A percentile compares a stretch with the other conserved stretches of the same genome.
Evolutionary conservation across 805 yeast species (phyloP).

Genomic region (Saturnispora gosingensis): DNA sequence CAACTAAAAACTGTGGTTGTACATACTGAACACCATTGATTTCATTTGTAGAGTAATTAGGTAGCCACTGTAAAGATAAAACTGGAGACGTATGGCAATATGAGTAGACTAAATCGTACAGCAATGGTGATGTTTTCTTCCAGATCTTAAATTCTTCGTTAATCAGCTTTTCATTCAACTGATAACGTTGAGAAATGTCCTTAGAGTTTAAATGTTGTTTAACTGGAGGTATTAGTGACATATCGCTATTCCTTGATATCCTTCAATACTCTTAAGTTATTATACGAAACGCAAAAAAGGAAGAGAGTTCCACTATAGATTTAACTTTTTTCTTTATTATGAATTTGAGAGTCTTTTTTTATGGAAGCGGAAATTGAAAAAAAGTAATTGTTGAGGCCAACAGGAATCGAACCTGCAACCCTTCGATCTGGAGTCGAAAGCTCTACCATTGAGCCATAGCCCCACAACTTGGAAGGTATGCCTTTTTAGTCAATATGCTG

Average conservation of each 20-base stretch:
- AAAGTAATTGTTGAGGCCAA: constrained; percentile 13
- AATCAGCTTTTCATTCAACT: constrained; percentile 48
- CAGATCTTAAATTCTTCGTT: constrained; percentile 76
- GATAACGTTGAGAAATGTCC: constrained; percentile 31
- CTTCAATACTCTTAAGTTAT: too few species aligned
- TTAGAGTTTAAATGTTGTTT: background rate
- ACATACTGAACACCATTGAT: constrained; percentile 9
- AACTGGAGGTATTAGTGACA: background rate
- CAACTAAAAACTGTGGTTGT: constrained; percentile 32
- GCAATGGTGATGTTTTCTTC: constrained; percentile 76
- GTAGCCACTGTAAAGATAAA: constrained; percentile 60
- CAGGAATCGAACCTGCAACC: constrained; percentile 21
- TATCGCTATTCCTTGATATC: background rate
- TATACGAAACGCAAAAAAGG: background rate
- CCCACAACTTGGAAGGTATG: constrained; percentile 23
- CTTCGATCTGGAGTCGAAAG: constrained; percentile 56
- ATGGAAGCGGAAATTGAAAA: background rate
- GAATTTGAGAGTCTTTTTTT: background rate
- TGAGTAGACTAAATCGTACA: constrained; percentile 67
- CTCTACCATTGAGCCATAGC: constrained; percentile 79
- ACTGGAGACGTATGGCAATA: constrained; percentile 64
- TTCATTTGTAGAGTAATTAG: constrained; percentile 26
- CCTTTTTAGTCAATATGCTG: too few species aligned
- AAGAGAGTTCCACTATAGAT: background rate
- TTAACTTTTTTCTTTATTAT: background rate